A percentile compares a stretch with the other conserved stretches of the same genome.
These are phyloP conservation scores for Mortierella sp. DNA, from an alignment of 371 early-diverging fungal genomes.

Conservation along the genomic window DNA sequence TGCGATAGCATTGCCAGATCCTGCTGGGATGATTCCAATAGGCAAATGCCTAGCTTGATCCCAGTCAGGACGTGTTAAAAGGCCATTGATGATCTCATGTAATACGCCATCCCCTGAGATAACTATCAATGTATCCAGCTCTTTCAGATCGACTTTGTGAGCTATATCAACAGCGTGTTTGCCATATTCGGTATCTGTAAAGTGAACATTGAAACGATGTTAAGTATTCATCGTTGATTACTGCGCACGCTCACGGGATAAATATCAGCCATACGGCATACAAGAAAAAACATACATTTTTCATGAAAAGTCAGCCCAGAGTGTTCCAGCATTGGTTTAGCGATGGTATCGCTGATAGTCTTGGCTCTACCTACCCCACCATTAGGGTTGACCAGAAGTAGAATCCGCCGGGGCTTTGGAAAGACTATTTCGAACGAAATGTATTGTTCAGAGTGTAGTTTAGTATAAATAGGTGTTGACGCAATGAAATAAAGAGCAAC, in stretches of 20 bases:
- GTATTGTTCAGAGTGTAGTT: too few species aligned
- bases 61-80: slow-evolving; percentile 73
- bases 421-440: slow-evolving; percentile 19
- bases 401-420: slow-evolving; percentile 24
- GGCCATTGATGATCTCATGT: slow-evolving; percentile 85
- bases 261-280: background rate
- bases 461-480: too few species aligned
- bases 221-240: background rate
- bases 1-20: slow-evolving; percentile 49
- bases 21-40: slow-evolving; percentile 43
- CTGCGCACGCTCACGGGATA: background rate
- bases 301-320: slow-evolving; percentile 38
- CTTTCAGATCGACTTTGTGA: slow-evolving; percentile 62
- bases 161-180: slow-evolving; percentile 79
- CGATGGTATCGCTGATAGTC: slow-evolving; percentile 65
- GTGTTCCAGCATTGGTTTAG: slow-evolving; percentile 73
- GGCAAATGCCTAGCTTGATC: slow-evolving; percentile 27
- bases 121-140: slow-evolving; percentile 71
- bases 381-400: slow-evolving; percentile 78
- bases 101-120: slow-evolving; percentile 87
- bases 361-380: slow-evolving; percentile 77
- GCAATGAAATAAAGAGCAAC: background rate
- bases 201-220: background rate
- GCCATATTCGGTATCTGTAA: slow-evolving; percentile 70
- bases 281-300: slow-evolving; percentile 24